Evolutionary conservation across 2,329 filamentous ascomycete species (phyloP), one percentile per base, ranked within the genome.

Genomic region (Chrysoporthe deuterocubensis): DNA sequence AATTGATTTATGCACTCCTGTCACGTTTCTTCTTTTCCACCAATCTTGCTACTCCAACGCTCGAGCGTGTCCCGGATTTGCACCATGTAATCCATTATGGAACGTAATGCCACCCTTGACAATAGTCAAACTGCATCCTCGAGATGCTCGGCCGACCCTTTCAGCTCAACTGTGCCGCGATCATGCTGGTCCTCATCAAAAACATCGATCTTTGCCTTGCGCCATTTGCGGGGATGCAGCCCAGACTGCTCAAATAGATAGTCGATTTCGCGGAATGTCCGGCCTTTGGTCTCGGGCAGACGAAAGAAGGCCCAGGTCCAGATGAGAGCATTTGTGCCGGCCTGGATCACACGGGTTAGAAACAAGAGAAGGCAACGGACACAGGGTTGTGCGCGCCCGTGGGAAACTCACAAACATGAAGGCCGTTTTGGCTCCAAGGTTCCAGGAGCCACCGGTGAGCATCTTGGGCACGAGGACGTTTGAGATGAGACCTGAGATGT

Each of bases 221-320:
- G 32, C 57, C 57, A 60, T 34, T 60, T 60, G 32, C 57, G 57
- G 40, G 57, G 32, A 43, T 60, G 57, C 34, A 60, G 26, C 7
- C 57, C 57, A 32, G 57, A 60, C 26, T 60, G 11, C n/a, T 62
- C 37, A 44, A 62, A 62, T 6, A 62, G 60, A 21, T 42, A 62
- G 60, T 62, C 60, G 44, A 62, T 62, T 48, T 62, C 60, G 42
- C 60, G 37, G 43, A 62, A 62, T 6, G 60, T 62, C n/a, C 60
- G 60, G 13, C 44, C 60, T 34, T 62, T 62, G 6, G 60, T 62
- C 42, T 62, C 60, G 11, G 60, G 60, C 18, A 62, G 60, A 16
- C 60, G 60, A 42, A 62, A 62, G 43, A 44, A 21, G 34, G 32
- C 40, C 60, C 60, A 62, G 42, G 44, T 62, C 37, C 43, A 44